Percentiles rank a stretch among this genome's conserved stretches.
Evolutionary conservation across 352 stramenopile species (phyloP).

Genomic region (Phytophthora tubulina): DNA sequence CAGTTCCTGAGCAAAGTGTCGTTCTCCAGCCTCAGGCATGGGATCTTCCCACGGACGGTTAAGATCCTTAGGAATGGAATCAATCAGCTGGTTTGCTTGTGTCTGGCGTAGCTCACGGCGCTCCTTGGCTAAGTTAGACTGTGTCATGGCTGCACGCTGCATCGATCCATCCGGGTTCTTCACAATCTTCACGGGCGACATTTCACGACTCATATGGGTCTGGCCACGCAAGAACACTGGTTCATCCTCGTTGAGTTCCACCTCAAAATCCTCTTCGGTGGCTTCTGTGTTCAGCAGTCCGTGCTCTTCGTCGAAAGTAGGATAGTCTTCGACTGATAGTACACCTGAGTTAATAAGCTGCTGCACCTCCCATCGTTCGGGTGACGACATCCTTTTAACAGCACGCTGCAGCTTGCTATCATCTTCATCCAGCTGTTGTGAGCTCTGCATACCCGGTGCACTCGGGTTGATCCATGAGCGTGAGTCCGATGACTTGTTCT

Average conservation of each 20-base stretch:
- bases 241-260: slow-evolving; percentile 98
- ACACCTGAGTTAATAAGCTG: slow-evolving; percentile 99
- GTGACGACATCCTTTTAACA: slow-evolving; percentile 93
- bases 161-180: slow-evolving; percentile 99
- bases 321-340: slow-evolving; percentile 97
- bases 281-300: slow-evolving; percentile 80
- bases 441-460: slow-evolving; percentile 83
- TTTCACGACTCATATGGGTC: slow-evolving; percentile 90
- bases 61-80: slow-evolving; percentile 98
- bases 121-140: slow-evolving; percentile 97
- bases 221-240: slow-evolving; percentile 97
- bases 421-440: slow-evolving; percentile 71
- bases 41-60: slow-evolving; percentile 99
- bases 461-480: slow-evolving; percentile 88
- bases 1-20: slow-evolving; percentile 98
- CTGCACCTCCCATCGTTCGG: slow-evolving; percentile 97
- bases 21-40: slow-evolving; percentile 97
- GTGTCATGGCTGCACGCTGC: slow-evolving; percentile 97
- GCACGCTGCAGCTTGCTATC: slow-evolving; percentile 78
- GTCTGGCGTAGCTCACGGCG: slow-evolving; percentile 96
- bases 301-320: slow-evolving; percentile 97
- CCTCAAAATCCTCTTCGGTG: slow-evolving; percentile 90
- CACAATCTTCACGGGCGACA: slow-evolving; percentile 98
- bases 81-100: slow-evolving; percentile 97
- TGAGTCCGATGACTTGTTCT: slow-evolving; percentile 61